Evolutionary conservation across 768 basidiomycete genomes (phyloP).

Genomic region (Austroboletus festivus): DNA sequence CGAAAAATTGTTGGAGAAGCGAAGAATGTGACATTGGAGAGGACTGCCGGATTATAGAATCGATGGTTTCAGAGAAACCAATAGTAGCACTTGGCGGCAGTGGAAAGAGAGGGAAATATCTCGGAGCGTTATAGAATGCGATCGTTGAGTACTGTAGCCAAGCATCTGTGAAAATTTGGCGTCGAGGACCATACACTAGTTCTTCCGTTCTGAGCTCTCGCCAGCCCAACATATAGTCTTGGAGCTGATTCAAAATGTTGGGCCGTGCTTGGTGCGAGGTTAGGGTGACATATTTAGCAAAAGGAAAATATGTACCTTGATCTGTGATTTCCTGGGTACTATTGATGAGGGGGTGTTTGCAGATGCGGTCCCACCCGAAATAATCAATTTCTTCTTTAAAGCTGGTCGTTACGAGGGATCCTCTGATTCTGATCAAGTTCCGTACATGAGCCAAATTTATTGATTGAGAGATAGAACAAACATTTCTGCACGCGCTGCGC

Average conservation of each 20-base stretch:
- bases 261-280: conserved; percentile 16
- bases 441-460: conserved; percentile 6
- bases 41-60: conserved; percentile 26
- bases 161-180: conserved; percentile 23
- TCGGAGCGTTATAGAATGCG: conserved; percentile 13
- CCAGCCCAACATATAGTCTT: conserved; percentile 29
- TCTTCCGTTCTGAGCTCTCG: conserved; percentile 31
- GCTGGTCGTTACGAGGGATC: conserved; percentile 14
- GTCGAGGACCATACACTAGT: conserved; percentile 26
- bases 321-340: conserved; percentile 22
- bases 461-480: conserved; percentile 10
- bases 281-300: background rate
- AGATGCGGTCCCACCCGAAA: conserved; percentile 32
- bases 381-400: conserved; percentile 28
- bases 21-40: conserved; percentile 2
- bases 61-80: conserved; percentile 19
- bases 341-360: conserved; percentile 28
- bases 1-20: conserved; percentile 15
- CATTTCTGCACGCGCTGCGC: conserved; percentile 25
- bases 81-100: conserved; percentile 28
- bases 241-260: conserved; percentile 18
- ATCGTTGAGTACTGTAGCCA: conserved; percentile 23
- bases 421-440: conserved; percentile 16
- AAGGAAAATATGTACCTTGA: conserved; percentile 12
- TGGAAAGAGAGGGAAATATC: conserved; percentile 19